phyloP scores from a whole-genome alignment of 192 early-diverging fungal species.

The Paraglomus brasilianum region DNA sequence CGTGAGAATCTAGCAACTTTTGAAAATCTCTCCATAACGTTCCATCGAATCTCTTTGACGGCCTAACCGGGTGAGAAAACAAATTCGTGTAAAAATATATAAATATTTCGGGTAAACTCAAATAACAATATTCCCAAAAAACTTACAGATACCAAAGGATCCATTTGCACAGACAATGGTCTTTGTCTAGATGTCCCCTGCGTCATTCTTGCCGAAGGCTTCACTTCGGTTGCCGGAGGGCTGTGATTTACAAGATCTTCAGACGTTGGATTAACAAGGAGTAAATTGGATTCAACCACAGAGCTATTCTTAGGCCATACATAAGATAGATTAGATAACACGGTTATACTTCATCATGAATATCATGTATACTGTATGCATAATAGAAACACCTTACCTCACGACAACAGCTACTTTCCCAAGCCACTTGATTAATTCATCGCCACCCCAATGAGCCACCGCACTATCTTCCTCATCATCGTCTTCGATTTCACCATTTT shows the following conservation, averaged over 20 bases:
- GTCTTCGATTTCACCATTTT: conserved; percentile 24
- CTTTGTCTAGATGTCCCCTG: background rate
- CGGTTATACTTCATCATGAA: too few species aligned
- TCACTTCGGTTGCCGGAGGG: conserved; percentile 30
- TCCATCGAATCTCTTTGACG: conserved; percentile 72
- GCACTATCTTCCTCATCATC: conserved; percentile 33
- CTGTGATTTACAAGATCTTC: conserved; percentile 40
- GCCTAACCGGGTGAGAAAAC: conserved; percentile 37
- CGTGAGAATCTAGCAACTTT: conserved; percentile 70
- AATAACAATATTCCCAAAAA: background rate
- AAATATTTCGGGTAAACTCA: background rate
- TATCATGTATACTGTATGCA: too few species aligned
- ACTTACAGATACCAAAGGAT: conserved; percentile 43
- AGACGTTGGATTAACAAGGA: conserved; percentile 43
- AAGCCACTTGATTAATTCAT: conserved; percentile 63
- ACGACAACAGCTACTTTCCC: conserved; percentile 39
- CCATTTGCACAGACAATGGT: conserved; percentile 35
- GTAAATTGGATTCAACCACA: conserved; percentile 47
- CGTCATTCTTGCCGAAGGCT: conserved; percentile 27
- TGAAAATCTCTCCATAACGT: conserved; percentile 72
- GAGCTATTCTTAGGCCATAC: background rate
- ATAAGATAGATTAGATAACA: too few species aligned
- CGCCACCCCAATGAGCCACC: conserved; percentile 61
- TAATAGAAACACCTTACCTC: conserved; percentile 31
- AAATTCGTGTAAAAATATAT: background rate